These are phyloP conservation scores for Clavaria fumosa DNA, from an alignment of 768 basidiomycete species.

Conservation along the genomic window DNA sequence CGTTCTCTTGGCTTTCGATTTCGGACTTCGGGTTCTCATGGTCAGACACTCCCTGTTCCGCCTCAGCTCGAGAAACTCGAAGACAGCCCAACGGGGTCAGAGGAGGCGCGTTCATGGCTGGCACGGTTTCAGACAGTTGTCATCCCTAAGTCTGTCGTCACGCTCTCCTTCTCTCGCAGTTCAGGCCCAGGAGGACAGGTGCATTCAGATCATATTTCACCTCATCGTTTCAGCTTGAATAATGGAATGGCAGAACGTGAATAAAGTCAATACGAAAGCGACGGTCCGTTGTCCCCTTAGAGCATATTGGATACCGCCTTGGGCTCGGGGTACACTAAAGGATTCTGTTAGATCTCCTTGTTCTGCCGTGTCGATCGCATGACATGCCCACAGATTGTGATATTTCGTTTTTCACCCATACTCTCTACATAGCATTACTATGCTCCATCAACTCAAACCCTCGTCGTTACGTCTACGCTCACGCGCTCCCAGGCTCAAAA, in stretches of 20 bases:
- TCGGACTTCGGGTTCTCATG: too few species aligned
- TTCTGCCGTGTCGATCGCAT: neutral
- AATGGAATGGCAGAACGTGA: conserved; percentile 46
- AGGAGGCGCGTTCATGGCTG: conserved; percentile 41
- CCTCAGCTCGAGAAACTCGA: too few species aligned
- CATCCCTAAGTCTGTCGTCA: conserved; percentile 39
- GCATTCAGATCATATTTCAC: conserved; percentile 5
- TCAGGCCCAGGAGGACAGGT: conserved; percentile 83
- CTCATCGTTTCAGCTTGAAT: neutral
- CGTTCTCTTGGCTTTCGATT: too few species aligned
- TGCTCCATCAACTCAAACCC: too few species aligned
- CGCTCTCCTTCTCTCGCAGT: conserved; percentile 58
- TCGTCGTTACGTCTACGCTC: conserved; percentile 52
- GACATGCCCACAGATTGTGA: conserved; percentile 21
- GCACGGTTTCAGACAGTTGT: conserved; percentile 26
- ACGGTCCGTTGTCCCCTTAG: conserved; percentile 44
- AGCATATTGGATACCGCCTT: conserved; percentile 51
- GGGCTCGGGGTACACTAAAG: conserved; percentile 38
- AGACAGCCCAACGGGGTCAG: too few species aligned
- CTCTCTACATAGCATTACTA: too few species aligned
- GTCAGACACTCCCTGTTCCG: too few species aligned
- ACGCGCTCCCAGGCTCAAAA: conserved; percentile 71
- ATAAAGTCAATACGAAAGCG: conserved; percentile 79
- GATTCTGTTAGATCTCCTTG: conserved; percentile 27
- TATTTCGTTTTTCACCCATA: conserved; percentile 47